Evolutionary conservation across 176 grass and related monocot genomes (phyloP).

Genomic region (Eleusine coracana): DNA sequence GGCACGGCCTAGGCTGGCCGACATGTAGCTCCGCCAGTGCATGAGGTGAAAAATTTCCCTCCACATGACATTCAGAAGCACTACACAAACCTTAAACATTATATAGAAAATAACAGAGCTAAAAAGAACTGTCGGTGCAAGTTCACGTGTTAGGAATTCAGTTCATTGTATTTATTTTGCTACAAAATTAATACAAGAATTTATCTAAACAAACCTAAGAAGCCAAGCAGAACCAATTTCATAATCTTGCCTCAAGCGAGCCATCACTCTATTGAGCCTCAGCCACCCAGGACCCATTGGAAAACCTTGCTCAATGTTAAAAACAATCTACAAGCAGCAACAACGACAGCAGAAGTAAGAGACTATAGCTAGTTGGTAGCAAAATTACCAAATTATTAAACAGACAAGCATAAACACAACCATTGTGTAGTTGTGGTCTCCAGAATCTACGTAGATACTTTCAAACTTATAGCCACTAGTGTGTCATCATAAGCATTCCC

Average conservation of each 20-base stretch:
- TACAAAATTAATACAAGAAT: not conserved
- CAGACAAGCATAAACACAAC: conserved; percentile 38
- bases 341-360: conserved; percentile 15
- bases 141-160: conserved; percentile 19
- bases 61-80: conserved; percentile 79
- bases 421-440: conserved; percentile 77
- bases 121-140: not conserved
- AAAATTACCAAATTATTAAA: too few relatives aligned
- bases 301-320: conserved; percentile 89
- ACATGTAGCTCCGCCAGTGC: too few relatives aligned
- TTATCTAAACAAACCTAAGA: conserved; percentile 62
- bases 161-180: conserved; percentile 23
- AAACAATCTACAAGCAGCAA: conserved; percentile 67
- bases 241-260: conserved; percentile 69
- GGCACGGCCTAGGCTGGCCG: too few relatives aligned
- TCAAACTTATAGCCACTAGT: conserved; percentile 84
- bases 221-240: conserved; percentile 78
- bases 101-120: conserved; percentile 20
- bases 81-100: conserved; percentile 54
- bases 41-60: conserved; percentile 90
- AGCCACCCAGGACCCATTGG: too few relatives aligned
- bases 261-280: too few relatives aligned
- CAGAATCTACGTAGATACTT: conserved; percentile 88
- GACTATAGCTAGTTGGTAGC: too few relatives aligned
- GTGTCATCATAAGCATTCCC: conserved; percentile 90